phyloP scores from a whole-genome alignment of 73 alveolate genomes.

The Durusdinium trenchii region DNA sequence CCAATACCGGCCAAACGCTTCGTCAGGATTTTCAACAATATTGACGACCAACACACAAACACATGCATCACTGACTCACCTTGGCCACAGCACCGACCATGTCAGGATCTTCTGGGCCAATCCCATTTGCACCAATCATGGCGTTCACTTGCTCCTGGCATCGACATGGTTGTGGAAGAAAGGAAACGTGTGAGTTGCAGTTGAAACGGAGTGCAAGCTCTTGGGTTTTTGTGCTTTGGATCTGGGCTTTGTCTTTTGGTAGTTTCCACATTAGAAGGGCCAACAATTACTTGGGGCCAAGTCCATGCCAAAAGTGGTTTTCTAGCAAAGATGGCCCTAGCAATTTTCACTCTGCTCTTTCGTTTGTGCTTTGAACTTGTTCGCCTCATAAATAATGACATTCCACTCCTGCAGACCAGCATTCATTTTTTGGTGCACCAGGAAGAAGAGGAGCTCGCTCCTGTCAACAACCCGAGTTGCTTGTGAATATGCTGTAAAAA shows the following conservation, averaged over 20 bases:
- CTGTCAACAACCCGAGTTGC: not conserved
- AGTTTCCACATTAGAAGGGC: no score
- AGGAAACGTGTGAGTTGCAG: no score
- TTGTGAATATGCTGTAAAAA: no score
- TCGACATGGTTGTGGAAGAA: not conserved
- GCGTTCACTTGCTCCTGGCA: constrained; percentile 39
- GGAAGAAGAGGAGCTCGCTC: constrained; percentile 36
- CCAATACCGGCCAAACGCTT: not conserved
- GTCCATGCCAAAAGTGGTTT: no score
- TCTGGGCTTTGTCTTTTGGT: no score
- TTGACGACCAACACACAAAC: not conserved
- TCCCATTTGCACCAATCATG: not conserved
- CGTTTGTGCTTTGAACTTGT: no score
- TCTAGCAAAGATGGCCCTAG: no score
- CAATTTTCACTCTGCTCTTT: no score
- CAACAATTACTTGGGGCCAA: no score
- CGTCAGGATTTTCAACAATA: not conserved
- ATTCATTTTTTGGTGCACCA: constrained; percentile 4
- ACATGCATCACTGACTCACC: not conserved
- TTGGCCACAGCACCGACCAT: constrained; percentile 21
- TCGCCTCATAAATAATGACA: no score
- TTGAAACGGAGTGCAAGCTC: no score
- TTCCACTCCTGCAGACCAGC: not conserved
- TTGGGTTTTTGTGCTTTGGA: no score
- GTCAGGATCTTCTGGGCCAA: not conserved